A percentile compares a stretch with the other conserved stretches of the same genome.
Conservation (phyloP, 331 rosid genomes). For the Pyracantha coccinea region DNA sequence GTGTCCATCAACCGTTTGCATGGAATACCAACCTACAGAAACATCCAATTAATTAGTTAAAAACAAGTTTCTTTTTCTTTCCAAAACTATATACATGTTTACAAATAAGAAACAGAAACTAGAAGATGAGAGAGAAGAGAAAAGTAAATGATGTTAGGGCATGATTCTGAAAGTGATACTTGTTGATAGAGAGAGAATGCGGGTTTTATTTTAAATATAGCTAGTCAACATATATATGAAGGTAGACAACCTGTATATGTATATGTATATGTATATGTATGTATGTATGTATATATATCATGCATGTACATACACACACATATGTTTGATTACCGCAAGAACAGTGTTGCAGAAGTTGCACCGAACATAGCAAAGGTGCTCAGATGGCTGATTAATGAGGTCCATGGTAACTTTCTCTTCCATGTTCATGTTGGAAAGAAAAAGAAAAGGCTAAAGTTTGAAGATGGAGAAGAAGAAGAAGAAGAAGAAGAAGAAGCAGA, state of each 20-base stretch:
- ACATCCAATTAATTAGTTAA: not conserved
- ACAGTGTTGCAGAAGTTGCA: slow-evolving; percentile 98
- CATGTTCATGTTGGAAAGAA: slow-evolving; percentile 31
- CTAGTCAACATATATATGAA: not conserved
- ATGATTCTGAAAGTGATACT: not conserved
- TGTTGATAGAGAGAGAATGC: not conserved
- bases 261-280: not conserved
- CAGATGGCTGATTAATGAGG: slow-evolving; percentile 51
- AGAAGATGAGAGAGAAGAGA: not conserved
- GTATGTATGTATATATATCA: not conserved
- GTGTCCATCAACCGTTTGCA: slow-evolving; percentile 83
- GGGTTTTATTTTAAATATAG: not conserved
- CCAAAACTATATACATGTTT: not conserved
- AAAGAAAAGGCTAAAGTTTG: not conserved
- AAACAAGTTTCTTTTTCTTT: not conserved
- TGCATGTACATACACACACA: not conserved
- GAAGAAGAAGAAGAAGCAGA: not conserved
- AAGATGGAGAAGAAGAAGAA: slow-evolving; percentile 1
- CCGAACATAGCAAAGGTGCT: slow-evolving; percentile 90
- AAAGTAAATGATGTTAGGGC: not conserved
- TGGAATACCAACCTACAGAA: slow-evolving; percentile 82
- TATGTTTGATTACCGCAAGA: slow-evolving; percentile 54
- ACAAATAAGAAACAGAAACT: not conserved
- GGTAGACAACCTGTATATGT: not conserved
- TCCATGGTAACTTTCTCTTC: slow-evolving; percentile 74